A percentile compares a stretch with the other conserved stretches of the same genome.
phyloP scores from a whole-genome alignment of 2,329 filamentous ascomycete genomes.

The Huntiella bhutanensis region DNA sequence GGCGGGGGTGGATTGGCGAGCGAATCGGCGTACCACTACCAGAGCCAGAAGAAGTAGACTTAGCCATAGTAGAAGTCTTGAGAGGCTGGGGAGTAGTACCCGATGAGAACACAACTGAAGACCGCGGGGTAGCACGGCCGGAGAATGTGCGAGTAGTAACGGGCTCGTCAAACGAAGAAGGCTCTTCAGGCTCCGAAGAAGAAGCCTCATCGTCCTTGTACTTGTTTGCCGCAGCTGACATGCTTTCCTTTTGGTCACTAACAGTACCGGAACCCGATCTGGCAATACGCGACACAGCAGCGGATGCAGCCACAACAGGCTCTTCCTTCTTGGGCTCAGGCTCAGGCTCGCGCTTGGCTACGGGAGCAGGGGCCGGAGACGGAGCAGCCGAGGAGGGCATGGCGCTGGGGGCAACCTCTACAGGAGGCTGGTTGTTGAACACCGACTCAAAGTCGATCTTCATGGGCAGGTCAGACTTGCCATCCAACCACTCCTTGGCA shows the following conservation, averaged over 20 bases:
- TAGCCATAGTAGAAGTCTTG: constrained; percentile 12
- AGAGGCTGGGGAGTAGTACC: constrained; percentile 10
- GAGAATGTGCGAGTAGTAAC: constrained; percentile 32
- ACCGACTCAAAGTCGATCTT: constrained; percentile 90
- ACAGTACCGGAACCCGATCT: constrained; percentile 40
- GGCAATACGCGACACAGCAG: constrained; percentile 15
- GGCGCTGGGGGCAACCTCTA: constrained; percentile 41
- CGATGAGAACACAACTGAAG: constrained; percentile 10
- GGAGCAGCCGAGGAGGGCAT: constrained; percentile 17
- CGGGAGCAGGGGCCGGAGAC: constrained; percentile 18
- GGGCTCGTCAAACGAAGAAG: constrained; percentile 75
- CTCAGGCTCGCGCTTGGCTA: constrained; percentile 19
- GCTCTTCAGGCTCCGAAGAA: constrained; percentile 37
- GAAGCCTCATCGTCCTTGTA: constrained; percentile 57
- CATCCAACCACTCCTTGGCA: constrained; percentile 65
- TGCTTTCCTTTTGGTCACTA: constrained; percentile 72
- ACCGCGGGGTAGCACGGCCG: constrained; percentile 7
- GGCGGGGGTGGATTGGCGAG: constrained; percentile 15
- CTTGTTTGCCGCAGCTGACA: constrained; percentile 67
- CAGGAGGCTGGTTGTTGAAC: constrained; percentile 66
- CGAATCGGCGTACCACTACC: constrained; percentile 16
- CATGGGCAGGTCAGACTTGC: constrained; percentile 65
- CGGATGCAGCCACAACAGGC: constrained; percentile 23
- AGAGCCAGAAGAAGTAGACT: constrained; percentile 15
- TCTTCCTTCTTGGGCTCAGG: constrained; percentile 11